Base-by-base conservation (phyloP, 352 stramenopile genomes). In the Paralagenidium karlingii region DNA sequence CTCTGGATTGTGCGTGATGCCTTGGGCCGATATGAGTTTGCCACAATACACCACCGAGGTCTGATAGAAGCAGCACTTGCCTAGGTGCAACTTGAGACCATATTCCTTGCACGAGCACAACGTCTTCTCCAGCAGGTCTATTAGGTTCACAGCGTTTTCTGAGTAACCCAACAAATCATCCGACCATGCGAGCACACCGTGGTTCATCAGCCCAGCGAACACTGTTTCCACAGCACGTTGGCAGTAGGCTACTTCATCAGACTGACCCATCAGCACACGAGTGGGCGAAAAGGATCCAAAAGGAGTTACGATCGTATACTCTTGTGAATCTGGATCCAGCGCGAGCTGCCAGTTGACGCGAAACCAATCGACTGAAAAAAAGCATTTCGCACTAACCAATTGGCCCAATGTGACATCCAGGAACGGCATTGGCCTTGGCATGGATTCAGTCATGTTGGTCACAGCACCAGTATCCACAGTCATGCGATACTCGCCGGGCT, bases 291-390 rank as follows among this genome's bases (percentile, higher is more conserved):
- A 47, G 29, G 44, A 40, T 2, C 49, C 49, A 3, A 36, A 41
- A 7, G 21, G 18, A 0, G 49, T 53, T 38, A 58, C 47, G 34
- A 53, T n/a, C n/a, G n/a, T n/a, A n/a, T n/a, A n/a, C n/a, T 54
- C 46, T 22, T 50, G 45, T 0, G 34, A 44, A 3, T 37, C 13
- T 24, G 26, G 4, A 18, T 58, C 26, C 10, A 58, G 13, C 3
- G 38, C 38, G 24, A 49, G 26, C 25, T 58, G 50, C 43, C 50
- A 58, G 20, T 47, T 36, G 21, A 49, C 38, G 21, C 45, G 34
- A 24, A 60, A 60, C 32, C 40, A 60, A 25, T 60, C 52, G 24
- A 45, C 40, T 2, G 37, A 43, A 27, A 56, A 52, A 25, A n/a
- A n/a, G n/a, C 45, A 36, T 1, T 49, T 44, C 1, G 40, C 36